Evolutionary conservation across 1,139 yeast species (phyloP), one percentile per base, ranked within the genome.

Genomic region (Geotrichum candidum): DNA sequence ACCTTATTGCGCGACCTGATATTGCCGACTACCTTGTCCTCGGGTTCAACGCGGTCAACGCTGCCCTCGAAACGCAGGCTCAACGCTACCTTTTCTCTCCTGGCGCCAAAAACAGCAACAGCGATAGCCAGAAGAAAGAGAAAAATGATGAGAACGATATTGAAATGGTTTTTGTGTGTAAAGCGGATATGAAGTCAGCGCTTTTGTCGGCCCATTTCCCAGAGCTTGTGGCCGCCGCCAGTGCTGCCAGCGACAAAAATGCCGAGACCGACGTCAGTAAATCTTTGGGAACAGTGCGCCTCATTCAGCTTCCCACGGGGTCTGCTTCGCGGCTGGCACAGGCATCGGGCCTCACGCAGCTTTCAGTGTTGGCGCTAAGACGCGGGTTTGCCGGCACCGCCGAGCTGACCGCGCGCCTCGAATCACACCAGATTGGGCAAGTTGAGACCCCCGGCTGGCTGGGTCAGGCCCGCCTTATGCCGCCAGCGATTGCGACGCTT

Each of bases 371-470:
- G 6, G 62, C 57, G 3, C 58, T 60, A 9, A 48, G 60, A 7
- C 48, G 33, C 13, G 58, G 58, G 18, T 52, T 23, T 25, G 15
- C 38, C 6, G 22, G 35, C 2, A 33, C 59, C 5, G 13, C 31
- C 11, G 59, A 60, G 13, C 53, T 60, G 13, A 56, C 56, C 27
- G 35, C 53, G 3, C 18, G 59, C 22, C 31, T 60, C 22, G 22
- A 15, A 41, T 4, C 48, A 0, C 48, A 1, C 48, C 11, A 41
- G 5, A 41, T 41, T 31, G 59, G 59, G 6, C 25, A 53, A 13
- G 60, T 56, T 9, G 54, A 51, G 23, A 33, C 31, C 27, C 62
- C 62, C 18, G 62, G 62, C 23, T 60, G 62, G 62, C 35, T 60
- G 46, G 41, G 57, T 15, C 62, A 60, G 33, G 22, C 54, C 18